These are phyloP conservation scores for Parachaetomium inaequale DNA, from an alignment of 495 filamentous ascomycete genomes.

Conservation along the genomic window DNA sequence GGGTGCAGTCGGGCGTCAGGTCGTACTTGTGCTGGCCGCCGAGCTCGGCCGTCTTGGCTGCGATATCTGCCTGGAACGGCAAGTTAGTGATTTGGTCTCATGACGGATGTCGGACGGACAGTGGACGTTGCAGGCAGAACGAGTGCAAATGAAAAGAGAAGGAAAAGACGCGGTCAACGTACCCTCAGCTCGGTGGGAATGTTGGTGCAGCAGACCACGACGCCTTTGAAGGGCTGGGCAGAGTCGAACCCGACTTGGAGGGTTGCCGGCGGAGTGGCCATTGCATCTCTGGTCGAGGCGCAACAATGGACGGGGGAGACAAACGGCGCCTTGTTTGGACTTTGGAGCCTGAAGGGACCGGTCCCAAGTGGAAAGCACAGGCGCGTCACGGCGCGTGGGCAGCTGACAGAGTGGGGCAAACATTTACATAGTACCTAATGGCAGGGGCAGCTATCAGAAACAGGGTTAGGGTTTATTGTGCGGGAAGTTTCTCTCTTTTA, in stretches of 20 bases:
- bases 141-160: background rate
- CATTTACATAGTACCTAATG: background rate
- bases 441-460: no score
- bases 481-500: background rate
- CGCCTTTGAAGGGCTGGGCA: constrained; percentile 68
- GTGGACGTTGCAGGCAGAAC: background rate
- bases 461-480: constrained; percentile 10
- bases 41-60: constrained; percentile 68
- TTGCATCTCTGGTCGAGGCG: constrained; percentile 12
- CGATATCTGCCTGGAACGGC: constrained; percentile 61
- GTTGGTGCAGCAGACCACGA: constrained; percentile 88
- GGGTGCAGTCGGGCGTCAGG: constrained; percentile 93
- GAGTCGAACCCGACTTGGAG: constrained; percentile 33
- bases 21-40: constrained; percentile 82
- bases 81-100: background rate
- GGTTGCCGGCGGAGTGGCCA: constrained; percentile 20
- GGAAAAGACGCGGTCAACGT: constrained; percentile 32
- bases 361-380: background rate
- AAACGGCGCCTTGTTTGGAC: background rate
- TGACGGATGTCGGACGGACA: background rate
- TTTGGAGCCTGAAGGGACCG: background rate
- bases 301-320: background rate
- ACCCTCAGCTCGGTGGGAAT: constrained; percentile 79
- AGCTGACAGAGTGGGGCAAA: constrained; percentile 20
- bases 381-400: constrained; percentile 19